Percentiles rank a stretch among this genome's conserved stretches.
Conservation (phyloP, 164 flowering plant genomes). For the Vitis riparia region DNA sequence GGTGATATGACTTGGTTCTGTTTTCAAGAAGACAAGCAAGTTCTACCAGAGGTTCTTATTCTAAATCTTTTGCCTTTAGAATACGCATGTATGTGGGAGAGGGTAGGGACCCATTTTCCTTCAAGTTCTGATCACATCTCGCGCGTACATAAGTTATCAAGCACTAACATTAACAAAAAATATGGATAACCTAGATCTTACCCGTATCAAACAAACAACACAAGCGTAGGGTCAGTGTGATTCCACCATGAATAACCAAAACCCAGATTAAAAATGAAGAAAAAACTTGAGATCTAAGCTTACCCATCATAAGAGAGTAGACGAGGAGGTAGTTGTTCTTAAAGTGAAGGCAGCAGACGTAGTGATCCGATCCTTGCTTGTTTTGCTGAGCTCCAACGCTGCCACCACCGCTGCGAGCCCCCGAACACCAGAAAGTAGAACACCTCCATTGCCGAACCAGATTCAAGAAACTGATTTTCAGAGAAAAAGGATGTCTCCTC, state of each 20-base stretch:
- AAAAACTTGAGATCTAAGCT: too few relatives aligned
- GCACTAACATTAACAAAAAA: too few relatives aligned
- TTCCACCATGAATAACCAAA: too few relatives aligned
- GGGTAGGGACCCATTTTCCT: too few relatives aligned
- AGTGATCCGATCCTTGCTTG: conserved; percentile 79
- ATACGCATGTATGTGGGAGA: not conserved
- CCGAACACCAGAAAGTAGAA: conserved; percentile 84
- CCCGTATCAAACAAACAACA: too few relatives aligned
- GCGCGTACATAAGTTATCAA: too few relatives aligned
- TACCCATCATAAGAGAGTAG: conserved; percentile 99
- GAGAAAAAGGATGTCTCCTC: too few relatives aligned
- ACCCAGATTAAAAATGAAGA: too few relatives aligned
- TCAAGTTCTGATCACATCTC: too few relatives aligned
- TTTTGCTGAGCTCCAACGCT: conserved; percentile 80
- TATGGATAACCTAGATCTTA: too few relatives aligned
- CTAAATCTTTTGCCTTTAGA: not conserved
- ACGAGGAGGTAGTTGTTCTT: conserved; percentile 95
- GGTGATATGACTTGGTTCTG: conserved; percentile 19
- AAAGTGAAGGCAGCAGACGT: conserved; percentile 82
- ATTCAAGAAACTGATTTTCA: too few relatives aligned
- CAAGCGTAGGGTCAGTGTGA: too few relatives aligned
- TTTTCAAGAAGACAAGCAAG: conserved; percentile 38
- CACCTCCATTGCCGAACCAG: conserved; percentile 59
- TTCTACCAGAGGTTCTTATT: conserved; percentile 36
- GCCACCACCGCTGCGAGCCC: conserved; percentile 64